phyloP scores from a whole-genome alignment of 495 filamentous ascomycete genomes.

The Talaromyces nanjingensis region DNA sequence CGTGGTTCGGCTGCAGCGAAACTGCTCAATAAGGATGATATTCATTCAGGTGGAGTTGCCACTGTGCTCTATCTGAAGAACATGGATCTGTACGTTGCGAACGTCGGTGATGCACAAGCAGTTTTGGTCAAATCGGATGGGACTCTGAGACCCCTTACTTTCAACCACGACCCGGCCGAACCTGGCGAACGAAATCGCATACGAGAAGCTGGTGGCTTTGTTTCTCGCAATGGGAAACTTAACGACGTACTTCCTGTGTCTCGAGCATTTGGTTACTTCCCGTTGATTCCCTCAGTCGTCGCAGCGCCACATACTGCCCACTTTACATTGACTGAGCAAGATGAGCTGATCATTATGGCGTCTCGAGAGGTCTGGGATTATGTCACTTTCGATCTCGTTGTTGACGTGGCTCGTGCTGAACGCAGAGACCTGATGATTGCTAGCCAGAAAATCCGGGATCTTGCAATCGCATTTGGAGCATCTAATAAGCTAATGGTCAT shows the following conservation, averaged over 20 bases:
- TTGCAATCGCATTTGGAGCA: conserved; percentile 92
- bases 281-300: conserved; percentile 87
- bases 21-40: conserved; percentile 76
- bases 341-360: conserved; percentile 89
- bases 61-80: conserved; percentile 85
- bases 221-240: conserved; percentile 86
- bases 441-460: conserved; percentile 89
- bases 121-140: conserved; percentile 88
- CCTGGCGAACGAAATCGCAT: conserved; percentile 77
- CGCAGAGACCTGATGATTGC: conserved; percentile 88
- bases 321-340: conserved; percentile 73
- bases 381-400: conserved; percentile 75
- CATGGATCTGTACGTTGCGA: conserved; percentile 88
- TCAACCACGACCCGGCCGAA: conserved; percentile 89
- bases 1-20: conserved; percentile 62
- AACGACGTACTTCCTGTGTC: conserved; percentile 90
- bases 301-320: conserved; percentile 81
- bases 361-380: conserved; percentile 94
- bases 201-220: conserved; percentile 89
- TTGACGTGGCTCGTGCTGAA: conserved; percentile 83
- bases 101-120: conserved; percentile 91
- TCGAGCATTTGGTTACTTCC: conserved; percentile 88
- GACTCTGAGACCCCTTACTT: conserved; percentile 68
- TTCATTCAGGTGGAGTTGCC: conserved; percentile 82
- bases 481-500: conserved; percentile 97